A percentile compares a stretch with the other conserved stretches of the same genome.
Conservation (phyloP, 1,284 basidiomycete species). For the Wolfiporia cocos region DNA sequence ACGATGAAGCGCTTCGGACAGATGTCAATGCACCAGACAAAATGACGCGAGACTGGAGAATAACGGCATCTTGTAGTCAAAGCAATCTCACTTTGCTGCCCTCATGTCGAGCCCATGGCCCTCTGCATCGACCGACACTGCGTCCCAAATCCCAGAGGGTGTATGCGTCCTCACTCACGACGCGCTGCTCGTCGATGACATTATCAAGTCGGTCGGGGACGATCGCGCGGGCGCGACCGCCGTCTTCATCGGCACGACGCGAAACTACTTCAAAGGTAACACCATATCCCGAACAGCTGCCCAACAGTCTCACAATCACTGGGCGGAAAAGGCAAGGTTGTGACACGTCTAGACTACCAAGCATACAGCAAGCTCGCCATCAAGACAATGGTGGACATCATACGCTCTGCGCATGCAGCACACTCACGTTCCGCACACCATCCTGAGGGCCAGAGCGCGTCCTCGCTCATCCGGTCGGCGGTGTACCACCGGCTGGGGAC, state of each 20-base stretch:
- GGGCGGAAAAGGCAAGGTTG: conserved; percentile 49
- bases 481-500: conserved; percentile 77
- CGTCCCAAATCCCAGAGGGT: conserved; percentile 39
- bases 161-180: conserved; percentile 56
- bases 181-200: conserved; percentile 47
- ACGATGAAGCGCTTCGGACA: too few relatives aligned
- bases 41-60: background rate
- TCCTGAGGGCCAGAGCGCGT: conserved; percentile 18
- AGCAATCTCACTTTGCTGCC: too few relatives aligned
- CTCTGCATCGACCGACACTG: conserved; percentile 41
- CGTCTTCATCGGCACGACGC: conserved; percentile 70
- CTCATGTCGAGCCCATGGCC: conserved; percentile 9
- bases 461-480: conserved; percentile 45
- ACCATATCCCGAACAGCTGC: background rate
- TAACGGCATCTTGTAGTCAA: too few relatives aligned
- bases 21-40: background rate
- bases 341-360: conserved; percentile 75
- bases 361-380: conserved; percentile 81
- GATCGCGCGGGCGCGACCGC: conserved; percentile 67
- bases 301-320: background rate
- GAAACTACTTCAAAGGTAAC: conserved; percentile 54
- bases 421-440: conserved; percentile 40
- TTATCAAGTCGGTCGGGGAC: conserved; percentile 56
- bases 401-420: conserved; percentile 39
- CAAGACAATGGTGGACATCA: conserved; percentile 66